Evolutionary conservation across 2,329 filamentous ascomycete genomes (phyloP), one percentile per base, ranked within the genome.

Genomic region (Pyricularia pennisetigena): DNA sequence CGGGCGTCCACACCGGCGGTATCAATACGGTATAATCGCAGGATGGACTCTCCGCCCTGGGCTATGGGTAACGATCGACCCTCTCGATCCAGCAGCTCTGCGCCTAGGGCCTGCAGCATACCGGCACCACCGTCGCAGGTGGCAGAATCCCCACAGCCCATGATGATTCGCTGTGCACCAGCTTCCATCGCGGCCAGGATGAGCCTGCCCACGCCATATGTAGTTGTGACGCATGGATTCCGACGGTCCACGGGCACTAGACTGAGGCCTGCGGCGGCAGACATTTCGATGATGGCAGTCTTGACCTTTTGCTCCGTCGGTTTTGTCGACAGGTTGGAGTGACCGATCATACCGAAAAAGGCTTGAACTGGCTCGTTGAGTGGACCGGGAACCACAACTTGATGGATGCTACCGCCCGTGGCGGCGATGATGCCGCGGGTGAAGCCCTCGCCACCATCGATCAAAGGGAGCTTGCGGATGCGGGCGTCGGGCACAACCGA

Each of bases 371-470:
- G 76, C 1, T 74, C 62, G 0, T 80, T 78, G 4, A 82, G 75
- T 0, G 83, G 83, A 0, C 83, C 83, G 5, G 74, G 80, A 26
- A 85, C 79, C 7, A 72, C 71, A 41, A 79, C 63, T 0, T 74
- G 69, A 23, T 77, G 73, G 28, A 83, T 72, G 10, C 74, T 69
- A 4, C 83, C 83, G 2, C 74, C 73, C 0, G 81, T 81, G 4
- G 79, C 77, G 54, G 76, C 74, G 14, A 83, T 79, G 16, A 85
- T 73, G 23, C 81, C 81, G 7, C 76, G 74, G 23, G 80, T 81
- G 71, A 85, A 85, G 3, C 83, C 82, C 69, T 85, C 83, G 67
- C 83, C 83, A 2, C 83, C 83, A 71, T 85, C 83, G 3, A 83
- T 80, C 9, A 86, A 75, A 12, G 83, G 83, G 3, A 82, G 79